A percentile compares a stretch with the other conserved stretches of the same genome.
phyloP scores from a whole-genome alignment of 805 yeast species.

The Cyberlindnera veronae region DNA sequence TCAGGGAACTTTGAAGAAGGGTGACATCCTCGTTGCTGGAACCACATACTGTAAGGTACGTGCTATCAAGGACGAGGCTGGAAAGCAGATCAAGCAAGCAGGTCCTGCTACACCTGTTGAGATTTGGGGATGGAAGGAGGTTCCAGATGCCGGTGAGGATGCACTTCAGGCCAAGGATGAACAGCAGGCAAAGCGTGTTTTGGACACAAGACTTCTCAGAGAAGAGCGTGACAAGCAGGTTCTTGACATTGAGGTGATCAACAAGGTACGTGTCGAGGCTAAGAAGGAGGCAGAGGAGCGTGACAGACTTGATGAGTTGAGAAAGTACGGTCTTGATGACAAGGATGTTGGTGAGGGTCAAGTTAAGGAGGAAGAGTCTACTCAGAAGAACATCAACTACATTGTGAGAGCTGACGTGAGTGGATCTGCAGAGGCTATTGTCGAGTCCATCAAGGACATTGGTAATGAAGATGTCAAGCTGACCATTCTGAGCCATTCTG shows the following conservation, averaged over 20 bases:
- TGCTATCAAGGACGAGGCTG: slow-evolving; percentile 70
- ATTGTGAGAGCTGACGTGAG: slow-evolving; percentile 88
- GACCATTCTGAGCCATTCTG: slow-evolving; percentile 66
- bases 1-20: slow-evolving; percentile 70
- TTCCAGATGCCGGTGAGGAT: slow-evolving; percentile 89
- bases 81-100: slow-evolving; percentile 59
- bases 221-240: slow-evolving; percentile 54
- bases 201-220: slow-evolving; percentile 61
- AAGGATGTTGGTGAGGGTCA: slow-evolving; percentile 28
- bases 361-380: slow-evolving; percentile 19
- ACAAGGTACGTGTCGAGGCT: slow-evolving; percentile 58
- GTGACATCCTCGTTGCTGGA: slow-evolving; percentile 81
- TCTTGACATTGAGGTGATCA: slow-evolving; percentile 64
- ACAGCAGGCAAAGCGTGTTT: slow-evolving; percentile 69
- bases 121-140: slow-evolving; percentile 88
- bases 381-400: slow-evolving; percentile 44
- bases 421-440: slow-evolving; percentile 93
- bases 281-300: slow-evolving; percentile 49
- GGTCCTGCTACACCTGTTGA: slow-evolving; percentile 90
- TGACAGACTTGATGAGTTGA: slow-evolving; percentile 53
- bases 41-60: slow-evolving; percentile 81
- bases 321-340: slow-evolving; percentile 55
- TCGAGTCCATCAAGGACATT: slow-evolving; percentile 72
- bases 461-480: slow-evolving; percentile 85
- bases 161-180: slow-evolving; percentile 76